Evolutionary conservation across 2,329 filamentous ascomycete species (phyloP), one percentile per base, ranked within the genome.

Genomic region (Fusarium nanum): DNA sequence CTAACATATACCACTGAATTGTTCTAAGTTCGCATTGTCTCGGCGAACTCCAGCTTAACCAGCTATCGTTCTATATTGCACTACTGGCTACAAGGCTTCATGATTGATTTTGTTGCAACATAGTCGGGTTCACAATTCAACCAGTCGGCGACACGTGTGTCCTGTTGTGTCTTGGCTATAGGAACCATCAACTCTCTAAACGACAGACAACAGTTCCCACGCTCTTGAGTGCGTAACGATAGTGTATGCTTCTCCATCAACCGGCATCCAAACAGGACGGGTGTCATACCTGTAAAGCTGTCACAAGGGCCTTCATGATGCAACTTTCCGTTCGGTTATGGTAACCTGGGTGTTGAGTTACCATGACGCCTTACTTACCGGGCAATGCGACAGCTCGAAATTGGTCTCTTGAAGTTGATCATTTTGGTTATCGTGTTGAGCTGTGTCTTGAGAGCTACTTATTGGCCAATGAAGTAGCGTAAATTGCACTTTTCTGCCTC

Each of bases 81-180:
- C 45, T 23, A 27, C 30, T 25, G 2, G 1, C 10, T 25, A 28
- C 32, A 27, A n/a, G 0, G 18, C 23, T 5, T 7, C 10, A 47
- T 48, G 32, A 25, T 52, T 61, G 22, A 18, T 6, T 40, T n/a
- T n/a, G 14, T 23, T 32, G 34, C 40, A 48, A 61, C 45, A 27
- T 41, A 60, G 12, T 12, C 61, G 52, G 68, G 52, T 49, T 65
- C 68, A 70, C 68, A 40, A 34, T 55, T 64, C 53, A 71, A 56
- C 37, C 53, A 70, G 23, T 61, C 11, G 42, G 68, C 68, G 65
- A 71, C 68, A 71, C 68, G 68, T 70, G 56, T 69, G 56, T 40
- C 56, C 56, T 71, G 68, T 40, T 58, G 68, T 72, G 64, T 56
- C 53, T 34, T 66, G 46, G 28, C 30, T 41, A 48, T 52, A 56